Conservation (phyloP, 495 filamentous ascomycete genomes). For the Darksidea phi region DNA sequence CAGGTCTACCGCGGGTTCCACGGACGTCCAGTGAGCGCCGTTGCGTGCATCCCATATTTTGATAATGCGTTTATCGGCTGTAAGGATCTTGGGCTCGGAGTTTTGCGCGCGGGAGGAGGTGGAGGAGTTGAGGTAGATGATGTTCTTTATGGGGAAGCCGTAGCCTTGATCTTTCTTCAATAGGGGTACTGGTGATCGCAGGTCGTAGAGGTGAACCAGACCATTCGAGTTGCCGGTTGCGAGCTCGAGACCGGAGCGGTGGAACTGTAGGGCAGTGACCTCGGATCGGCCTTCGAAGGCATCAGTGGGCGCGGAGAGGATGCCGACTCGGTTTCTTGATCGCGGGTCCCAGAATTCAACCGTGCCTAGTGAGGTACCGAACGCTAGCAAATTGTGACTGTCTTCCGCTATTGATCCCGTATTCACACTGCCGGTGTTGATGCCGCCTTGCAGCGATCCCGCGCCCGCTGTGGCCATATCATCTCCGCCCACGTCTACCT, state of each 20-base stretch:
- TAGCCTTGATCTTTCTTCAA: constrained; percentile 94
- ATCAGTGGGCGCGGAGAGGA: constrained; percentile 53
- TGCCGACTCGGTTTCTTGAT: constrained; percentile 74
- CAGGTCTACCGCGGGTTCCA: constrained; percentile 91
- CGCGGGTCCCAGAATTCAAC: constrained; percentile 96
- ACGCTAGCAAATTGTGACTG: constrained; percentile 87
- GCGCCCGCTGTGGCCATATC: constrained; percentile 62
- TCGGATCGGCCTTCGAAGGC: constrained; percentile 57
- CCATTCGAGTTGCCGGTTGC: constrained; percentile 87
- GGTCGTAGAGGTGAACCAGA: constrained; percentile 87
- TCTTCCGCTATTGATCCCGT: constrained; percentile 83
- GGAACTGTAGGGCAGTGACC: constrained; percentile 85
- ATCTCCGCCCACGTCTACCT: constrained; percentile 83
- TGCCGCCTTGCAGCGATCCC: constrained; percentile 76
- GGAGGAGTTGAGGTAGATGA: constrained; percentile 79
- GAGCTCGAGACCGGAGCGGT: constrained; percentile 77
- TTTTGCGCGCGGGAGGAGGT: constrained; percentile 59
- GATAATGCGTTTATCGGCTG: constrained; percentile 90
- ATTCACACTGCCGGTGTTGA: constrained; percentile 81
- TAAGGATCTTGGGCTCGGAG: constrained; percentile 81
- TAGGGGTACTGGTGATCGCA: constrained; percentile 81
- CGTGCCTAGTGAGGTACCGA: constrained; percentile 92
- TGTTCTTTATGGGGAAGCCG: constrained; percentile 85
- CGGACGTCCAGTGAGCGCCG: constrained; percentile 86
- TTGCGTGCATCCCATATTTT: constrained; percentile 88